These are phyloP conservation scores for Pestalotiopsis sp. DNA, from an alignment of 2,329 filamentous ascomycete species.

Conservation along the genomic window DNA sequence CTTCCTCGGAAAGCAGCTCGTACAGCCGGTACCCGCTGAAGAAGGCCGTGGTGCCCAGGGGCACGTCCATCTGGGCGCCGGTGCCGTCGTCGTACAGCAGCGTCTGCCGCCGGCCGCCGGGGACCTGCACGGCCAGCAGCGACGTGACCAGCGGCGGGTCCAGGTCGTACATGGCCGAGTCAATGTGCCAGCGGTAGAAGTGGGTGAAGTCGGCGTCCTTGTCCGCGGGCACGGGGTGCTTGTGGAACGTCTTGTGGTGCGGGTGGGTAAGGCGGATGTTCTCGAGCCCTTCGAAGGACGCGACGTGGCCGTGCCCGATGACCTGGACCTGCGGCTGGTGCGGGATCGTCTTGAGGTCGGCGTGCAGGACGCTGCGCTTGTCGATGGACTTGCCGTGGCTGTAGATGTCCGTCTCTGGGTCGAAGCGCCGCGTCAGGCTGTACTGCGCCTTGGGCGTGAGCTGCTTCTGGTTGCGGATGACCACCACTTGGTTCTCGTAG, in stretches of 20 bases:
- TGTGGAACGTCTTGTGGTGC: constrained; percentile 78
- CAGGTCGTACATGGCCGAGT: constrained; percentile 76
- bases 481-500: constrained; percentile 69
- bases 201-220: constrained; percentile 51
- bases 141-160: constrained; percentile 74
- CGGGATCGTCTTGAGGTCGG: constrained; percentile 78
- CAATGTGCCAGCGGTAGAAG: constrained; percentile 81
- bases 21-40: constrained; percentile 73
- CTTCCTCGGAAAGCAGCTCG: constrained; percentile 63
- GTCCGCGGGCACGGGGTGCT: constrained; percentile 57
- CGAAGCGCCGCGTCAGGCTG: constrained; percentile 73
- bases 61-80: constrained; percentile 66
- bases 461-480: constrained; percentile 69
- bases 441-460: constrained; percentile 73
- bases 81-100: constrained; percentile 75
- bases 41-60: constrained; percentile 77
- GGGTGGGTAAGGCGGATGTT: constrained; percentile 73
- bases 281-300: constrained; percentile 70
- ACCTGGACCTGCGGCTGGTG: constrained; percentile 80
- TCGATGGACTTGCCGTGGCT: constrained; percentile 80
- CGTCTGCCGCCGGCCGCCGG: constrained; percentile 65
- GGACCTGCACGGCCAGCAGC: constrained; percentile 74
- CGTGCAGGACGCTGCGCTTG: constrained; percentile 69
- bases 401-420: constrained; percentile 66
- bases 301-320: constrained; percentile 74